A percentile compares a stretch with the other conserved stretches of the same genome.
Conservation (phyloP, 1,284 basidiomycete species). For the Abortiporus biennis region DNA sequence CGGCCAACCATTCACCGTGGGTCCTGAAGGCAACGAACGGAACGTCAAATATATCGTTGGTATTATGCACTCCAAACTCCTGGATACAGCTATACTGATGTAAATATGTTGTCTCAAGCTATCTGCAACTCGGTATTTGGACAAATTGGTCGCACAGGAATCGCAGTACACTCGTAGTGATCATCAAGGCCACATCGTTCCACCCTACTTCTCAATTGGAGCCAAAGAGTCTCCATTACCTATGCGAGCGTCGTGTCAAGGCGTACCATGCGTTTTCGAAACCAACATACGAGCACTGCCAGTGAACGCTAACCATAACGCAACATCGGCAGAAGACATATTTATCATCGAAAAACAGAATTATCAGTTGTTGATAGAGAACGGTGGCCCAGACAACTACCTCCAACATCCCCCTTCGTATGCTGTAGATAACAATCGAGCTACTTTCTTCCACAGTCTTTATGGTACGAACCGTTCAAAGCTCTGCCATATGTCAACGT, state of each 20-base stretch:
- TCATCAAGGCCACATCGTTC: not conserved
- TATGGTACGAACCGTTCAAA: slow-evolving; percentile 39
- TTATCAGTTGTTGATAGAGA: slow-evolving; percentile 25
- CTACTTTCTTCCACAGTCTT: slow-evolving; percentile 45
- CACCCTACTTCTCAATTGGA: slow-evolving; percentile 16
- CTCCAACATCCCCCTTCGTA: slow-evolving; percentile 40
- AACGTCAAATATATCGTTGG: slow-evolving; percentile 56
- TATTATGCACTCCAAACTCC: slow-evolving; percentile 13
- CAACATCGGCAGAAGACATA: slow-evolving; percentile 29
- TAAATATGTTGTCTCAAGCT: slow-evolving; percentile 23
- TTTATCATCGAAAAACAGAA: slow-evolving; percentile 34
- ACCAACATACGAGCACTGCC: slow-evolving; percentile 47
- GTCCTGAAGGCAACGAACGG: slow-evolving; percentile 47
- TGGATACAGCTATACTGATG: not conserved
- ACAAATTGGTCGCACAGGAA: too few relatives aligned
- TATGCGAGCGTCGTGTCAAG: slow-evolving; percentile 39
- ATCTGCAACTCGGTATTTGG: slow-evolving; percentile 36
- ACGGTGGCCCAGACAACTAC: slow-evolving; percentile 34
- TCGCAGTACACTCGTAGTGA: too few relatives aligned
- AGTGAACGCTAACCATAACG: slow-evolving; percentile 18
- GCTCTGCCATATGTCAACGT: too few relatives aligned
- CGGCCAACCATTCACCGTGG: slow-evolving; percentile 57
- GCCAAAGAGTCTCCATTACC: slow-evolving; percentile 8
- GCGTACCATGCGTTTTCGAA: slow-evolving; percentile 42
- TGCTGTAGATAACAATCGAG: slow-evolving; percentile 46